A percentile compares a stretch with the other conserved stretches of the same genome.
Evolutionary conservation across 2,329 filamentous ascomycete genomes (phyloP).

Genomic region (Colletotrichum eremochloae): DNA sequence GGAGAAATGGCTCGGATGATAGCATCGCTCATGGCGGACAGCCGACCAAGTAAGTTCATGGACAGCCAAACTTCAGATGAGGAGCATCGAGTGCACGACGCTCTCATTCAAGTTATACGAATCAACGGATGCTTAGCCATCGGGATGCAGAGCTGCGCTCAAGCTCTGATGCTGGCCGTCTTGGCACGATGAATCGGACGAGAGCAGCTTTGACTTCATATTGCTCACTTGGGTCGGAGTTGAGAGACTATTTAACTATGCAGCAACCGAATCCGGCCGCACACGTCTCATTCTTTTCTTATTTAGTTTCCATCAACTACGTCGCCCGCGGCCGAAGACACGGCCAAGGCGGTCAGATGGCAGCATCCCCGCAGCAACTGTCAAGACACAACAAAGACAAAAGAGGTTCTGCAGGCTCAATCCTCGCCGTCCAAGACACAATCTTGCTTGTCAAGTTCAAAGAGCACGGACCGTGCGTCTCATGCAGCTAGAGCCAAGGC

Average conservation of each 20-base stretch:
- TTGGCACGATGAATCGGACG: neutral
- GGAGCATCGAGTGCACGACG: neutral
- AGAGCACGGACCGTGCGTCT: slow-evolving; percentile 5
- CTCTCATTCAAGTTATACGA: neutral
- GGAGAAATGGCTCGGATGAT: neutral
- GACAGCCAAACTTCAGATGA: neutral
- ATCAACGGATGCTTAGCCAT: slow-evolving; percentile 14
- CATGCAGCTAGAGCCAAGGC: neutral
- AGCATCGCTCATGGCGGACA: neutral
- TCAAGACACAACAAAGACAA: slow-evolving; percentile 1
- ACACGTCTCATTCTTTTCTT: neutral
- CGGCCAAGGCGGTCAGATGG: neutral
- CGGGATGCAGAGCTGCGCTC: neutral
- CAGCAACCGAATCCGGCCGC: neutral
- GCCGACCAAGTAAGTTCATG: neutral
- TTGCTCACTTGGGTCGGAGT: neutral
- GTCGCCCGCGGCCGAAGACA: neutral
- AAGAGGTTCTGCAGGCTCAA: neutral
- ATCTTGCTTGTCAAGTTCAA: slow-evolving; percentile 19
- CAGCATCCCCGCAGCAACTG: slow-evolving; percentile 14
- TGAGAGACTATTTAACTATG: neutral
- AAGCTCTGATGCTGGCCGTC: neutral
- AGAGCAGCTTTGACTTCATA: neutral
- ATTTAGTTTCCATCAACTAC: neutral
- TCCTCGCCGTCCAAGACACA: slow-evolving; percentile 7